phyloP scores from a whole-genome alignment of 331 rosid species.

The Ulmus americana region DNA sequence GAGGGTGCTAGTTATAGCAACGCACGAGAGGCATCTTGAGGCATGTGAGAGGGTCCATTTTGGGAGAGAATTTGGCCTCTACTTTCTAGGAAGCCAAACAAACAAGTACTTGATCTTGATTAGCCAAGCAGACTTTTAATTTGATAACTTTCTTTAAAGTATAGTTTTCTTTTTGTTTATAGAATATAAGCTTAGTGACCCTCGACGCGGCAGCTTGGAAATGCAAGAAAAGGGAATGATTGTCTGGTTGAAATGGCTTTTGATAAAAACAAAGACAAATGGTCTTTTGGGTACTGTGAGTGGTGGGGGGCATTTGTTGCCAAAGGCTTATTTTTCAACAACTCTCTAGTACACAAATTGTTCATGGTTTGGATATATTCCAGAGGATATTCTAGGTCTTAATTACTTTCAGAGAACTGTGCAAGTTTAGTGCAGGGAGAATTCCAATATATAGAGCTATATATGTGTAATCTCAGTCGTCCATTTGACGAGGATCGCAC shows the following conservation, averaged over 20 bases:
- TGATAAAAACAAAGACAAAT: not conserved
- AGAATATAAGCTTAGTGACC: not conserved
- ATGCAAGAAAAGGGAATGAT: slow-evolving; percentile 22
- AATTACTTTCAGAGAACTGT: not conserved
- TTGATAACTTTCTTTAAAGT: not conserved
- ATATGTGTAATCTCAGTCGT: no score
- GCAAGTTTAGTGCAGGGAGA: no score
- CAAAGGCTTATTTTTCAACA: not conserved
- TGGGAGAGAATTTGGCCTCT: not conserved
- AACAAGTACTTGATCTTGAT: not conserved
- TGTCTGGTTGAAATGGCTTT: slow-evolving; percentile 7
- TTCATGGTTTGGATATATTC: not conserved
- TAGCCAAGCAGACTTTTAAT: not conserved
- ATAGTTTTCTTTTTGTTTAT: not conserved
- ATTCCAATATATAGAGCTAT: no score
- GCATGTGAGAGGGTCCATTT: not conserved
- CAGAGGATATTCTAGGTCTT: slow-evolving; percentile 1
- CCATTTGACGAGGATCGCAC: no score
- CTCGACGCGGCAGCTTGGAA: slow-evolving; percentile 25
- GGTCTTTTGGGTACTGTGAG: slow-evolving; percentile 5
- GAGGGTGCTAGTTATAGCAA: not conserved
- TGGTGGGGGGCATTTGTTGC: slow-evolving; percentile 19
- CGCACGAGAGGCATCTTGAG: not conserved
- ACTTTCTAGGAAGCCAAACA: not conserved
- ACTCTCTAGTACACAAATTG: not conserved